Evolutionary conservation across 805 yeast genomes (phyloP).

Genomic region (Lipomyces mesembrius): DNA sequence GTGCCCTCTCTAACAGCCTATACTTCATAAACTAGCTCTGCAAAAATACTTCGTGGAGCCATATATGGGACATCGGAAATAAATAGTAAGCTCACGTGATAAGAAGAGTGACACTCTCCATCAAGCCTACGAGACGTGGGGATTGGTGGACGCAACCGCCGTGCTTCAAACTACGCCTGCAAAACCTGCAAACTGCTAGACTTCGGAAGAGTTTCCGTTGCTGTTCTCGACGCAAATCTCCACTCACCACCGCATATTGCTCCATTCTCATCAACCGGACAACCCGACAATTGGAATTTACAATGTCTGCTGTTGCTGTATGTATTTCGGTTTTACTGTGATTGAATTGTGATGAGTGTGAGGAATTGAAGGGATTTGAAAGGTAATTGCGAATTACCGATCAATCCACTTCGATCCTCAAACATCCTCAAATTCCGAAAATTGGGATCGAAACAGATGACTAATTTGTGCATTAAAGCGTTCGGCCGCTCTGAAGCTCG

Average conservation of each 20-base stretch:
- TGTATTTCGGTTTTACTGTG: neutral
- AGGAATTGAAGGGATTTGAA: neutral
- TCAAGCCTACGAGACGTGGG: neutral
- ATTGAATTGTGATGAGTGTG: neutral
- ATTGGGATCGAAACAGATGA: neutral
- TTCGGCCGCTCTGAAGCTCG: constrained; percentile 70
- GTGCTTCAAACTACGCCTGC: constrained; percentile 5
- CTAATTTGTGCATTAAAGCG: constrained; percentile 20
- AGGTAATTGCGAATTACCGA: neutral
- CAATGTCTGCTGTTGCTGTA: constrained; percentile 10
- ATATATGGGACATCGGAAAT: no score
- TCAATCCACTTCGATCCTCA: no score
- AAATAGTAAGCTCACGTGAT: neutral
- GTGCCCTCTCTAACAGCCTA: no score
- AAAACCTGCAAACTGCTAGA: neutral
- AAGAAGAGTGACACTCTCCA: neutral
- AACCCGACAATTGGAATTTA: constrained; percentile 3
- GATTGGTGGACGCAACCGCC: neutral
- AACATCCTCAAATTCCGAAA: neutral
- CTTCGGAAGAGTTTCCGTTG: neutral
- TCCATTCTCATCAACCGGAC: neutral
- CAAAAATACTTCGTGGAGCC: no score
- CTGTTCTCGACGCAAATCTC: neutral
- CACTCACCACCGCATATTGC: neutral
- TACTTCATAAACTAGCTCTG: no score